Base-by-base conservation (phyloP, 2,329 filamentous ascomycete species). In the Raffaelea deltoideospora region DNA sequence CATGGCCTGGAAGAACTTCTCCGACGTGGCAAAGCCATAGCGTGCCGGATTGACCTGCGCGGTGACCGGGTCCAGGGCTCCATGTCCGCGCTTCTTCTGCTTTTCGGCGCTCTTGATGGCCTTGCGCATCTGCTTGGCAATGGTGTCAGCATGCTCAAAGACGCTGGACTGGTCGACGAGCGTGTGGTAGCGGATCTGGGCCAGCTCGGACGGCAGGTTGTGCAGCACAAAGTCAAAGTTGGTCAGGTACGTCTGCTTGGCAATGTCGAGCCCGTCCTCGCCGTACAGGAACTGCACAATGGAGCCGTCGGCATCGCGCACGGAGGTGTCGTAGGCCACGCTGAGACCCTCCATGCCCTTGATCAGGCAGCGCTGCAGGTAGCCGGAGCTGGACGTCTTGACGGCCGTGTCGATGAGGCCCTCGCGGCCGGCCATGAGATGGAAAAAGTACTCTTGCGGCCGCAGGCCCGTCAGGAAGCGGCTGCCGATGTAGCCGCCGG, bases 391-490 rank as follows among this genome's bases (percentile, higher is more conserved):
- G 10, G 88, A 93, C 2, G 90, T 98, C 63, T 98, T 98, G 56
- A 98, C 90, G 45, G 90, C 90, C 17, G 90, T 98, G 69, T 98
- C 90, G 53, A 98, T 98, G 46, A 98, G 65, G 66, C 90, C 90
- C 68, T 98, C 92, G 61, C 90, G 76, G 49, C 92, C 92, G 52
- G 88, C 90, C 92, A 98, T 98, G 58, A 92, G 86, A 71, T 98
- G 90, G 66, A 98, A 98, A 57, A 88, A 98, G 57, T 95, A 98
- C 55, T 98, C 92, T 52, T 98, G 90, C 5, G 90, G 90, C 37
- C 88, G 77, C 43, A 98, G 90, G 41, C 90, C 90, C 19, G 92
- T 98, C 67, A 98, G 80, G 72, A 98, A 98, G 54, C 90, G 85
- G 52, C 92, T 85, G 34, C 83, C 81, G 45, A 98, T 83, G 58